A percentile compares a stretch with the other conserved stretches of the same genome.
Evolutionary conservation across 257 asterid species (phyloP).

Genomic region (Fraxinus anomala): DNA sequence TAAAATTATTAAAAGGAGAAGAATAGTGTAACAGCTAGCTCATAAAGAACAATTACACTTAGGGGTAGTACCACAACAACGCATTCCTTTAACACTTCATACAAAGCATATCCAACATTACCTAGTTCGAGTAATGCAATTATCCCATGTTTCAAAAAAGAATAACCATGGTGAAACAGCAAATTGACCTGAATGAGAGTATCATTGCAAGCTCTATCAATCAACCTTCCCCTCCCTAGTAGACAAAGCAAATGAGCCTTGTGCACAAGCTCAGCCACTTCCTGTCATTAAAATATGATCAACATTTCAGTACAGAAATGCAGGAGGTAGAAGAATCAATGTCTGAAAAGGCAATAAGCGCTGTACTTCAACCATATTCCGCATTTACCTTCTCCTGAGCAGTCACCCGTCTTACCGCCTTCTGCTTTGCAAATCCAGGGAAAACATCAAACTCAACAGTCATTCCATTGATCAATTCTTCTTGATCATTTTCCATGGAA

Average conservation of each 20-base stretch:
- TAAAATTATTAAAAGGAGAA: not conserved
- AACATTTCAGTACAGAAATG: slow-evolving; percentile 12
- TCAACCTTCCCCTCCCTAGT: slow-evolving; percentile 84
- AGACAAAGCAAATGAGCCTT: slow-evolving; percentile 92
- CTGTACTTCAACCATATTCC: slow-evolving; percentile 5
- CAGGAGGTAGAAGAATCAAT: slow-evolving; percentile 10
- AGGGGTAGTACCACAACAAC: not conserved
- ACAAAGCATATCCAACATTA: not conserved
- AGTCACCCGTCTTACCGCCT: slow-evolving; percentile 76
- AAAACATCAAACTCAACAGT: slow-evolving; percentile 76
- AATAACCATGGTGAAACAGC: slow-evolving; percentile 6
- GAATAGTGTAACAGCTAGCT: not conserved
- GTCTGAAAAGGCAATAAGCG: slow-evolving; percentile 12
- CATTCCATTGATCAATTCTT: slow-evolving; percentile 54
- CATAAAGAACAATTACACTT: not conserved
- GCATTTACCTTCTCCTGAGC: slow-evolving; percentile 76
- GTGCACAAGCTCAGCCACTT: slow-evolving; percentile 82
- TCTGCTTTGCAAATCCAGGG: slow-evolving; percentile 54
- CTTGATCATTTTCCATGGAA: slow-evolving; percentile 36
- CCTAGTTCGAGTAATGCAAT: not conserved
- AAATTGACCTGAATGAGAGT: slow-evolving; percentile 81
- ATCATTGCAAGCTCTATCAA: slow-evolving; percentile 80
- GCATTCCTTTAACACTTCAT: not conserved
- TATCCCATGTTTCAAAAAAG: not conserved
- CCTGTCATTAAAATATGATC: slow-evolving; percentile 49